Evolutionary conservation across 441 rosid species (phyloP), one percentile per base, ranked within the genome.

Genomic region (Sinapis alba): DNA sequence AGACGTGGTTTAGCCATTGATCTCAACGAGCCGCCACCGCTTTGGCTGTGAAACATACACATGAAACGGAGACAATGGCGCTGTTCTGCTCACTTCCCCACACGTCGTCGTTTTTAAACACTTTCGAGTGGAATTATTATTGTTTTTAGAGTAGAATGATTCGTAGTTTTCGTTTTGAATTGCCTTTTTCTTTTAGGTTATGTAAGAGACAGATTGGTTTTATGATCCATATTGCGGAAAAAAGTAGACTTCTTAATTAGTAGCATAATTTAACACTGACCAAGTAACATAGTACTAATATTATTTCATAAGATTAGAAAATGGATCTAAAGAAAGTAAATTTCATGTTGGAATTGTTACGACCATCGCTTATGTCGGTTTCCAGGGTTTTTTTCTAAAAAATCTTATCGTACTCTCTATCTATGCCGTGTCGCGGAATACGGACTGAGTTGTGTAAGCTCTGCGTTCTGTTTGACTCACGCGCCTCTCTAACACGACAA

Each of bases 21-120:
- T 71, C 87, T 95, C 81, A 95, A 95, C 83, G 93, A 95, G 78
- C 99, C 99, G 0, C 99, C 99, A 28, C 99, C 99, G 21, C 47
- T 87, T 79, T 90, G 97, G 96, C 84, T 90, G 24, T 89, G 81
- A 85, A 51, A 59, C 26, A 50, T 9, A 24, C 43, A 20, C 5
- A 71, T 15, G 6, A 20, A 43, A 36, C 41, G 41, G 41, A 36
- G 43, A 36, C 13, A 36, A 36, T 15, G 50, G 50, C 50, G 50
- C 15, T 18, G 50, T 43, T 36, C 43, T 36, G 43, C 43, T 36
- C 13, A 36, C 43, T 36, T 36, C 3, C 43, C 43, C 13, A 10
- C 13, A 72, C 71, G 75, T 74, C 72, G 64, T 32, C 76, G 65
- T 72, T 71, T 66, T 67, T 15, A 27, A 50, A 47, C 16, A 36